Conservation (phyloP, 495 filamentous ascomycete species). For the Elasticomyces elasticus region DNA sequence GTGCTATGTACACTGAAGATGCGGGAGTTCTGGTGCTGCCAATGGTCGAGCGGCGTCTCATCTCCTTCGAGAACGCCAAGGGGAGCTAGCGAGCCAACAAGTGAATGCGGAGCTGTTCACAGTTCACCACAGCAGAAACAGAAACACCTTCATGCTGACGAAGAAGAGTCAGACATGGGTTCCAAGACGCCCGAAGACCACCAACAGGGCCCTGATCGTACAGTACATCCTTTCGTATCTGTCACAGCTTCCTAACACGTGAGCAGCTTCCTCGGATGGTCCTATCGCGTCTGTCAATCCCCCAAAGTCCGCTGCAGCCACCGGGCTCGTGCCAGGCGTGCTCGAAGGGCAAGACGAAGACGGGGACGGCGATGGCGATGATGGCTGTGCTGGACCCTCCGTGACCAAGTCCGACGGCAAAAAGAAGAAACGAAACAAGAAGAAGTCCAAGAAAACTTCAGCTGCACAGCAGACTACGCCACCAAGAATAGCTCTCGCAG, state of each 20-base stretch:
- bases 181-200: constrained; percentile 26
- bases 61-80: neutral
- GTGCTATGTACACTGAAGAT: neutral
- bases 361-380: constrained; percentile 14
- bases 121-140: too few relatives aligned
- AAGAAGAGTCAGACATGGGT: constrained; percentile 16
- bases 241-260: constrained; percentile 15
- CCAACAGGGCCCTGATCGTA: constrained; percentile 25
- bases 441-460: constrained; percentile 48
- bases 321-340: constrained; percentile 21
- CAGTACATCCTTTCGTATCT: neutral
- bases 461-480: constrained; percentile 55
- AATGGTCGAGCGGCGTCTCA: neutral
- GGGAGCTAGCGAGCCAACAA: too few relatives aligned
- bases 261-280: constrained; percentile 19
- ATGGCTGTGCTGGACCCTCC: constrained; percentile 15
- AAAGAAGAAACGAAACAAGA: constrained; percentile 56
- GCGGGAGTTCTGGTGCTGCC: neutral
- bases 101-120: too few relatives aligned
- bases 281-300: constrained; percentile 23
- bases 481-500: constrained; percentile 62
- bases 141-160: neutral
- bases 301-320: constrained; percentile 23
- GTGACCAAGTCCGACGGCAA: constrained; percentile 44
- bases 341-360: constrained; percentile 28